Percentiles rank a stretch among this genome's conserved stretches.
phyloP scores from a whole-genome alignment of 2,329 filamentous ascomycete species.

The Curvularia eragrostidis region DNA sequence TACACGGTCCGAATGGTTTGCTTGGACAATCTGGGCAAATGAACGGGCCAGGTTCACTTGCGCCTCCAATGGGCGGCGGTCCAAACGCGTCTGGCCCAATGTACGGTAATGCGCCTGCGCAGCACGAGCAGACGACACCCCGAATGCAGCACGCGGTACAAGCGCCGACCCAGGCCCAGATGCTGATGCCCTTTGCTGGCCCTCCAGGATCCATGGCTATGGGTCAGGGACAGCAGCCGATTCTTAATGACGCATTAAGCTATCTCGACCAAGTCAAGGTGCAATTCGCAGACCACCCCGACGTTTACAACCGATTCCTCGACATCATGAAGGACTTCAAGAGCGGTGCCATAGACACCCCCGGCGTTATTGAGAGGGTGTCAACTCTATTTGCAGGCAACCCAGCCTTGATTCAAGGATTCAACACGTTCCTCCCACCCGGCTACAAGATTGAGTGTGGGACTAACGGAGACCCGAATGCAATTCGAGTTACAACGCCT shows the following conservation, averaged over 20 bases:
- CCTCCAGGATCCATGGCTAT: conserved; percentile 63
- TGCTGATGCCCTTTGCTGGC: conserved; percentile 58
- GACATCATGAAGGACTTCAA: conserved; percentile 99
- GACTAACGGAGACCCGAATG: conserved; percentile 90
- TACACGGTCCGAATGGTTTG: conserved; percentile 90
- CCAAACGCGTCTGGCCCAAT: conserved; percentile 67
- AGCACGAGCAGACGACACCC: conserved; percentile 61
- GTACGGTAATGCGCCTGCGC: conserved; percentile 74
- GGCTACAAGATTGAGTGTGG: conserved; percentile 98
- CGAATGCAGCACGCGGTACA: conserved; percentile 68
- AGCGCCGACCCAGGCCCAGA: conserved; percentile 60
- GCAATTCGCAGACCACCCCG: conserved; percentile 93
- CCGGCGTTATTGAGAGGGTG: conserved; percentile 94
- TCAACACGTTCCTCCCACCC: conserved; percentile 95
- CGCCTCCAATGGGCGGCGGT: conserved; percentile 61
- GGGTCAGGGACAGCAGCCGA: conserved; percentile 82
- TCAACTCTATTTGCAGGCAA: conserved; percentile 96
- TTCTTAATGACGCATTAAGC: conserved; percentile 85
- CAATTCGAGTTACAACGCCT: conserved; percentile 94
- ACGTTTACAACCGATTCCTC: conserved; percentile 95
- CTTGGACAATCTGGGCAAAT: conserved; percentile 66
- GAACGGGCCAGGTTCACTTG: conserved; percentile 57
- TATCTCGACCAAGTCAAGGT: conserved; percentile 99
- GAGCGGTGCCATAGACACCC: conserved; percentile 97
- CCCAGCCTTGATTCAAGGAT: conserved; percentile 93